phyloP scores from a whole-genome alignment of 208 protist genomes.

The Crithidia expoeki region DNA sequence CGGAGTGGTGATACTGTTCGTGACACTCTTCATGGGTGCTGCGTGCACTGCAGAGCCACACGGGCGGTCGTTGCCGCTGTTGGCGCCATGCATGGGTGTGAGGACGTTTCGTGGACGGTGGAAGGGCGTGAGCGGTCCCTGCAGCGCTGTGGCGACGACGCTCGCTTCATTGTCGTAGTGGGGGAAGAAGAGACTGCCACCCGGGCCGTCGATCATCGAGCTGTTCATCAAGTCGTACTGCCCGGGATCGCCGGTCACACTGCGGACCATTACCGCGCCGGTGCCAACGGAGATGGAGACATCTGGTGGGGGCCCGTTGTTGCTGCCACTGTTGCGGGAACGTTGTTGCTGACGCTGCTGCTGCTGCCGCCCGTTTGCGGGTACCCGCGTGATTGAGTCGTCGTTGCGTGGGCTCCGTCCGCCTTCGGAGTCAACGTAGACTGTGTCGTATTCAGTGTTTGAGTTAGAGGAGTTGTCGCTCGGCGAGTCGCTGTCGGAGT shows the following conservation, averaged over 20 bases:
- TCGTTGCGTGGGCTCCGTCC: slow-evolving; percentile 1
- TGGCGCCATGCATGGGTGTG: neutral
- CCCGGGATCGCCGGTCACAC: neutral
- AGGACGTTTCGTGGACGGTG: neutral
- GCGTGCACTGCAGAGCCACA: neutral
- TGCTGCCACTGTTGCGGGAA: neutral
- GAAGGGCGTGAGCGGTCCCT: neutral
- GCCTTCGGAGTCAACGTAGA: neutral
- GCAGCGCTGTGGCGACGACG: neutral
- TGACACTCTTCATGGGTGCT: neutral
- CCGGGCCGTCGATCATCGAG: slow-evolving; percentile 20
- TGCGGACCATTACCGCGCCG: slow-evolving; percentile 6
- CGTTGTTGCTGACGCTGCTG: neutral
- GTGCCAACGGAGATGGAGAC: neutral
- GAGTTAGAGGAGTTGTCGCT: slow-evolving; percentile 13
- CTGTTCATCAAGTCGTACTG: slow-evolving; percentile 39
- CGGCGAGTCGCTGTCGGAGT: slow-evolving; percentile 7
- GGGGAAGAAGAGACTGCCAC: slow-evolving; percentile 10
- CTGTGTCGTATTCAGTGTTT: neutral
- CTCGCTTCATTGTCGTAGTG: slow-evolving; percentile 7
- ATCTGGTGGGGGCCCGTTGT: neutral
- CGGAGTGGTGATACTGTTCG: neutral
- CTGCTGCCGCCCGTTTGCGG: neutral
- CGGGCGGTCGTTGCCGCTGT: neutral
- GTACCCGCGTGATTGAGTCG: slow-evolving; percentile 5